Evolutionary conservation across 495 filamentous ascomycete genomes (phyloP).

Genomic region (Neurospora sp.): DNA sequence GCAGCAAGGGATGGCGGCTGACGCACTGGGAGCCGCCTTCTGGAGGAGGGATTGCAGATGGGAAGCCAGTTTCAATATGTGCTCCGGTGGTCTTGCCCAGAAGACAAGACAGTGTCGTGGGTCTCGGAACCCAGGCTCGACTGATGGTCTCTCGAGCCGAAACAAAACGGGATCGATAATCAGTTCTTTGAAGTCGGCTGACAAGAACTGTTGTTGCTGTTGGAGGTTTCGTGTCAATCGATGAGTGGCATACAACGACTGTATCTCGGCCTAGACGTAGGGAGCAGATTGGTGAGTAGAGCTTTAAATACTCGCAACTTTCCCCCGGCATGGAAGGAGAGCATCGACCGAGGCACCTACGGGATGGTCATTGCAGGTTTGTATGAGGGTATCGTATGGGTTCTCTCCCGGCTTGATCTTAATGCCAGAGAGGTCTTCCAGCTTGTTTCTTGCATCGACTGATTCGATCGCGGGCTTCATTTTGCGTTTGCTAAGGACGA

Average conservation of each 20-base stretch:
- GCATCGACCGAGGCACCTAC: conserved; percentile 32
- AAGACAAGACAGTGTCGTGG: conserved; percentile 72
- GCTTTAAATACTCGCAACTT: not conserved
- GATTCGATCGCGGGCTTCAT: conserved; percentile 29
- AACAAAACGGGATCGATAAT: conserved; percentile 66
- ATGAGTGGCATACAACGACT: conserved; percentile 61
- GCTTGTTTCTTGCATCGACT: conserved; percentile 40
- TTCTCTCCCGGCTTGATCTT: conserved; percentile 43
- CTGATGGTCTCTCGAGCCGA: conserved; percentile 47
- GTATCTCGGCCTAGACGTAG: conserved; percentile 50
- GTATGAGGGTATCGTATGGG: conserved; percentile 69
- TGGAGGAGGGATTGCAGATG: conserved; percentile 58
- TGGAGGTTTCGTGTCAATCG: conserved; percentile 61
- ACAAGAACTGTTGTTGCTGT: conserved; percentile 58
- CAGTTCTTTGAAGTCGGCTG: conserved; percentile 57
- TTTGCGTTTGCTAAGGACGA: not conserved
- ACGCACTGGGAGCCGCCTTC: conserved; percentile 51
- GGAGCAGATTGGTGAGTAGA: not conserved
- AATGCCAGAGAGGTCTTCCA: conserved; percentile 48
- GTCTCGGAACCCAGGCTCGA: conserved; percentile 60
- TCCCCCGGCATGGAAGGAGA: not conserved
- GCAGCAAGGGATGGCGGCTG: not conserved
- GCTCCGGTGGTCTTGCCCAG: conserved; percentile 73
- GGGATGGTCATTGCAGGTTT: conserved; percentile 46
- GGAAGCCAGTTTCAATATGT: conserved; percentile 53